Base-by-base conservation (phyloP, 140 eudicot species). In the Flaveria floridana region DNA sequence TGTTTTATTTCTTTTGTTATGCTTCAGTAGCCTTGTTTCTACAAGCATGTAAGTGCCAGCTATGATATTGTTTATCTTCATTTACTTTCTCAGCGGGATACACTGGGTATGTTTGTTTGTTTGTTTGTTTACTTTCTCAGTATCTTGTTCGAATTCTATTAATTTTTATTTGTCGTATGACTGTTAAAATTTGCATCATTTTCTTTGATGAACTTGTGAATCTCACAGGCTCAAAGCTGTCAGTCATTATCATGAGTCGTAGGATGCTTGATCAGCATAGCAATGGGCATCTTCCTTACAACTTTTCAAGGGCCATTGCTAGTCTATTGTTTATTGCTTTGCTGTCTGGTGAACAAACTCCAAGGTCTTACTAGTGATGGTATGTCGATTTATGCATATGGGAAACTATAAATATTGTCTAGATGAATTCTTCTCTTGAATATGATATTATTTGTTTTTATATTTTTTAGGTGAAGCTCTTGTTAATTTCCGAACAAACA, bases 351-450 rank as follows among this genome's bases (percentile, higher is more conserved):
- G 71, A 74, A 69, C 77, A 58, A 59, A 71, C 77, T 76, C 42
- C 76, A 69, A 81, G 80, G 91, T 79, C 96, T 94, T 75, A 91
- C 86, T 81, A 91, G 89, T 58, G 99, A 94, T 85, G 99, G 99
- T 90, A 87, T 71, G 91, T 10, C 74, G 39, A n/a, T 64, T 53
- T 18, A 15, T 9, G 71, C 52, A 66, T 9, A 66, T 65, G 7
- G 11, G 3, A 65, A 65, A 65, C 50, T 19, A 18, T 66, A 18
- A 34, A 64, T 65, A 30, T 30, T 30, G 25, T 19, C 52, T 37
- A 37, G 34, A 16, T 34, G 26, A 28, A 55, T 3, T 48, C 0
- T 13, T 65, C 25, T 65, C 73, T 10, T 71, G 50, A 53, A 13
- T 67, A 37, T 15, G 14, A 44, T 76, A 72, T 23, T 71, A 21